Evolutionary conservation across 2,329 filamentous ascomycete species (phyloP).

Genomic region (Penicillium rolfsii): DNA sequence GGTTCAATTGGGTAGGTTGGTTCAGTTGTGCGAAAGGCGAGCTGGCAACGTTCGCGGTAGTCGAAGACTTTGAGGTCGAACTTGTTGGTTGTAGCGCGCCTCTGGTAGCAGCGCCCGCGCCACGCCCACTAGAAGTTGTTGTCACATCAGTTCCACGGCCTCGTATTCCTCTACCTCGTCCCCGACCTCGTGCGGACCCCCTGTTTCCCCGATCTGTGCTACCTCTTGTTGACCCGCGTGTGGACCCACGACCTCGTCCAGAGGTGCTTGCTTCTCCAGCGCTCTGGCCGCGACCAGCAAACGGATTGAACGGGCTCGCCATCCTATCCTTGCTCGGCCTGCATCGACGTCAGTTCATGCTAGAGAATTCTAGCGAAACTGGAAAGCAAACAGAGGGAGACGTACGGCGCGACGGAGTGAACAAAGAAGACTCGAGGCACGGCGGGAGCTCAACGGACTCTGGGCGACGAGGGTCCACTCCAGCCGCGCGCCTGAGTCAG

Average conservation of each 20-base stretch:
- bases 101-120: constrained; percentile 25
- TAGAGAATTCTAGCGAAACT: constrained; percentile 5
- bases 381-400: not conserved
- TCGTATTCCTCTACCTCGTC: constrained; percentile 8
- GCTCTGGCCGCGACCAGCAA: constrained; percentile 33
- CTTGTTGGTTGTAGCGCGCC: constrained; percentile 16
- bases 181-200: constrained; percentile 31
- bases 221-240: constrained; percentile 22
- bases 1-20: constrained; percentile 18
- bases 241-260: constrained; percentile 23
- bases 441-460: constrained; percentile 17
- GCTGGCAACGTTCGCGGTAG: constrained; percentile 5
- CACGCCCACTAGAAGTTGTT: constrained; percentile 10
- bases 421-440: constrained; percentile 8
- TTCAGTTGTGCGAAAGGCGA: constrained; percentile 35
- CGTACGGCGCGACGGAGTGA: constrained; percentile 6
- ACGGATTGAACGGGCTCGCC: constrained; percentile 37
- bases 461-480: constrained; percentile 13
- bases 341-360: constrained; percentile 21
- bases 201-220: constrained; percentile 23
- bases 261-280: constrained; percentile 27
- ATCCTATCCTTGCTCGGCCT: constrained; percentile 34
- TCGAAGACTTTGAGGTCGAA: constrained; percentile 1
- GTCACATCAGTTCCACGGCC: constrained; percentile 22
- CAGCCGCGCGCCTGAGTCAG: constrained; percentile 18